Base-by-base conservation (phyloP, 306 rosid species). In the Adenanthera pavonina region DNA sequence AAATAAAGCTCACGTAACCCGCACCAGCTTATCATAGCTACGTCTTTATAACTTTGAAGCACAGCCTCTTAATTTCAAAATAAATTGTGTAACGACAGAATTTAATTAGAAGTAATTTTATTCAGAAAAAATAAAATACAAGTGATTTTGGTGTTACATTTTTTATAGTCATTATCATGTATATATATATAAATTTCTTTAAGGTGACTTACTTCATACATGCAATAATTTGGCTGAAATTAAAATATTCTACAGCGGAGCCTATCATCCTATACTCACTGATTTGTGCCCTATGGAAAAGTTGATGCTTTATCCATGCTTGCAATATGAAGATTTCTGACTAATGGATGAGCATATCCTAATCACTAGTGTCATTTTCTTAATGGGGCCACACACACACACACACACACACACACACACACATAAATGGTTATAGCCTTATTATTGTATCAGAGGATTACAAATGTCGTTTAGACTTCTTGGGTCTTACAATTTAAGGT, bases 251-350 rank as follows among this genome's bases (percentile, higher is more conserved):
- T 30, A n/a, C 52, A 54, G 38, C 7, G 30, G 33, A 47, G 16
- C 10, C 69, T 74, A 46, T 44, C 34, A 3, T 44, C 75, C 46
- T n/a, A 40, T 10, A 34, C 54, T 49, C 78, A 25, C 78, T 19
- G 65, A 72, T 47, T 72, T 72, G 61, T 2, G 44, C 70, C 69
- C 69, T 20, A 64, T 81, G 84, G 57, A 65, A 67, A 78, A 59
- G 78, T 38, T 47, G 52, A 82, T 70, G 75, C 69, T 17, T 62
- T 43, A 68, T 81, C n/a, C n/a, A n/a, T n/a, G n/a, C 53, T 57
- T 64, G 66, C 67, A 80, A 69, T 7, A 20, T 6, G 69, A 77
- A 77, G 15, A 52, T 64, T 77, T 61, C 61, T n/a, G 30, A 53
- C 25, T n/a, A 54, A 9, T 10, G 38, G 38, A 60, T 60, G 16